Base-by-base conservation (phyloP, 805 yeast genomes). In the Kodamaea restingae region DNA sequence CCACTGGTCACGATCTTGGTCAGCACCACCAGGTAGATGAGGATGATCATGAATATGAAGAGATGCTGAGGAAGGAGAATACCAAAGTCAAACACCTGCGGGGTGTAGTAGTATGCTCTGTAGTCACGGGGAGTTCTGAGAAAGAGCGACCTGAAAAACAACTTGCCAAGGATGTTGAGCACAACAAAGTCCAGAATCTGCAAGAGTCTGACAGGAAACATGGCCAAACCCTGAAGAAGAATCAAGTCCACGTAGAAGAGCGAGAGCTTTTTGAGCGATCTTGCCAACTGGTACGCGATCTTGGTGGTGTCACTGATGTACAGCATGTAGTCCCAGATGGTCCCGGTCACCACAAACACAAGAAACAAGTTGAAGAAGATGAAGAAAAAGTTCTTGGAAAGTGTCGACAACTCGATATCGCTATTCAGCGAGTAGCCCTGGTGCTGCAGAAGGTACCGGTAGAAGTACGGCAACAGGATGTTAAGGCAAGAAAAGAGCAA, bases 201-300 rank as follows among this genome's bases (percentile, higher is more conserved):
- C 10, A 77, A 59, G 30, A 77, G 60, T 39, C 75, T 69, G 31
- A 76, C 73, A 3, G 82, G 82, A 48, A 77, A 75, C 80, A 78
- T 75, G 1, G 79, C 78, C 37, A 78, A 50, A 0, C 88, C 93
- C 56, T 84, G 93, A 41, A 84, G 70, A 15, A 84, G 65, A 42
- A 84, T 83, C 59, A 77, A 66, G 51, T 77, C 78, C 37, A 72
- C 76, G 46, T 77, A 77, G 48, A 77, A 77, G 33, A 77, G 58
- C 2, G 80, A 73, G 26, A 75, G 57, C 30, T 70, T 64, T 50
- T 73, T 74, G 39, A 77, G 63, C 1, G 81, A 75, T 9, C 65
- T 60, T 4, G 81, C 81, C 42, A 77, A 54, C 39, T 74, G 70
- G 40, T 71, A 75, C 1, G 81, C 81, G 41, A 77, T 74, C 51